Evolutionary conservation across 768 basidiomycete species (phyloP).

Genomic region (Tylopilus plumbeoviolaceoides): DNA sequence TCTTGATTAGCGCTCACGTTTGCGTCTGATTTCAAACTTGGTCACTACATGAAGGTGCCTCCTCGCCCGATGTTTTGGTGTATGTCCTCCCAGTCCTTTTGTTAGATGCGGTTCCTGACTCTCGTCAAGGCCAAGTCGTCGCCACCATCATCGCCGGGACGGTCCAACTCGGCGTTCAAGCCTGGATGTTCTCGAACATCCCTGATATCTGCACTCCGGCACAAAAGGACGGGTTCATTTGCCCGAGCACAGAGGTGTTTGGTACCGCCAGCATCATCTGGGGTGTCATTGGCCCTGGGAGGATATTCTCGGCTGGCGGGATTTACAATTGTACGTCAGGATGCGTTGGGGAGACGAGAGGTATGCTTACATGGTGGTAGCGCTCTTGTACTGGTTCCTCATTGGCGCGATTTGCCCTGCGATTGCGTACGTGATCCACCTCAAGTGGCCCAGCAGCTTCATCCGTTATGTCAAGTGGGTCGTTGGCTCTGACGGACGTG

Average conservation of each 20-base stretch:
- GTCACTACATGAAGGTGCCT: conserved; percentile 71
- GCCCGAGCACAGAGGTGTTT: conserved; percentile 67
- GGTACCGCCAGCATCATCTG: conserved; percentile 77
- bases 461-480: conserved; percentile 63
- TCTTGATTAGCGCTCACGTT: conserved; percentile 50
- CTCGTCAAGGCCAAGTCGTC: conserved; percentile 45
- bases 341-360: not conserved
- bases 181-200: conserved; percentile 53
- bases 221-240: conserved; percentile 55
- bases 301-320: conserved; percentile 68
- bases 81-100: not conserved
- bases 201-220: conserved; percentile 29
- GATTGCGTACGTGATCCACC: conserved; percentile 48
- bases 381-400: conserved; percentile 74
- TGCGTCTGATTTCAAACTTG: conserved; percentile 70
- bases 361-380: conserved; percentile 9
- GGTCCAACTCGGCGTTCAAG: conserved; percentile 60
- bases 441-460: conserved; percentile 60
- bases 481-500: too few species aligned
- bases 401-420: conserved; percentile 62
- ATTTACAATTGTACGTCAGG: conserved; percentile 46
- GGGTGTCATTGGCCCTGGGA: conserved; percentile 76
- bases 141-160: conserved; percentile 62
- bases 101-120: not conserved
- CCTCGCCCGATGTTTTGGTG: conserved; percentile 67